A percentile compares a stretch with the other conserved stretches of the same genome.
These are phyloP conservation scores for Carex littledalei DNA, from an alignment of 176 grass and related monocot genomes.

Conservation along the genomic window DNA sequence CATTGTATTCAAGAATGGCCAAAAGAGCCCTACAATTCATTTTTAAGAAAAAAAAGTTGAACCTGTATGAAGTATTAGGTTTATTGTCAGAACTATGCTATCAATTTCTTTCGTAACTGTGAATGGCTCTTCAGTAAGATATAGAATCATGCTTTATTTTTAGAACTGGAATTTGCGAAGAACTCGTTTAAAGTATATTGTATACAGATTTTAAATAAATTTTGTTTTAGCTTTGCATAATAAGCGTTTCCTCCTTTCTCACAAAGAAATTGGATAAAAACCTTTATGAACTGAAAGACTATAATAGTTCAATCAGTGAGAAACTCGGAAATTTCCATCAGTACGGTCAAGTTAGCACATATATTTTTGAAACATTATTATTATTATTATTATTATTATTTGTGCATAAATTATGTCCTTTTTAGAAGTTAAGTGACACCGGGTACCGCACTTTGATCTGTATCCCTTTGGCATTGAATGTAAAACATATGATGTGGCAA, in stretches of 20 bases:
- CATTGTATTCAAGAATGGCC: no score
- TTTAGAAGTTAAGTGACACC: neutral
- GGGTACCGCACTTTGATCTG: neutral
- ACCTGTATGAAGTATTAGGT: neutral
- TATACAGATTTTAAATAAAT: neutral
- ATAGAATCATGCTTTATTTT: slow-evolving; percentile 6
- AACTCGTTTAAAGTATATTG: neutral
- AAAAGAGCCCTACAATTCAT: no score
- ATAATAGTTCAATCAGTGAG: neutral
- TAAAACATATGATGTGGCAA: neutral
- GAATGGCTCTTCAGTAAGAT: slow-evolving; percentile 9
- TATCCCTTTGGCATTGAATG: neutral
- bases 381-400: neutral
- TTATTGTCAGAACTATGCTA: neutral
- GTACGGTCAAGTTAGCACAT: neutral
- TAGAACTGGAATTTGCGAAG: neutral
- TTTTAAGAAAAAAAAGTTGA: neutral
- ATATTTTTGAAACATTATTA: neutral
- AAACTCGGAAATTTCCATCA: neutral
- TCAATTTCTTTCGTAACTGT: neutral
- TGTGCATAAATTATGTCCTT: neutral
- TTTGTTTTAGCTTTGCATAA: neutral
- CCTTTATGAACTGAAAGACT: neutral
- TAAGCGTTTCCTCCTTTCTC: neutral
- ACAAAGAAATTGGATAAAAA: neutral